Evolutionary conservation across 1,284 basidiomycete genomes (phyloP).

Genomic region (Boletus smithii): DNA sequence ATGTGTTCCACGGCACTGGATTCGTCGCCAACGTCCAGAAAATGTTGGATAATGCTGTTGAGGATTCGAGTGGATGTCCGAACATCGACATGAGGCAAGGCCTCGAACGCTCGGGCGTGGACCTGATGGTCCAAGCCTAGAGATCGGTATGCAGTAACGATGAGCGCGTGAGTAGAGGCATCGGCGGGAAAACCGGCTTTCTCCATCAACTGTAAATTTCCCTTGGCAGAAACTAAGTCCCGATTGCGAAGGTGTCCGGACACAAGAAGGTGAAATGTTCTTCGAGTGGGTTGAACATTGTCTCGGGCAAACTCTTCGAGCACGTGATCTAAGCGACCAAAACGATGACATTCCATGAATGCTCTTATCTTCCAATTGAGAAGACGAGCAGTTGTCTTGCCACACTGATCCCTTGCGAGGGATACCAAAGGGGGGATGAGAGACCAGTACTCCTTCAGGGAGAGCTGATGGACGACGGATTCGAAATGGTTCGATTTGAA

Average conservation of each 20-base stretch:
- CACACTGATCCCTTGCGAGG: constrained; percentile 45
- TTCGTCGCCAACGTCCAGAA: constrained; percentile 55
- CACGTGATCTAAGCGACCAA: constrained; percentile 42
- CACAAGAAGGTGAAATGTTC: constrained; percentile 65
- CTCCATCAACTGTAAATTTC: constrained; percentile 52
- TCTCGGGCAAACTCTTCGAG: constrained; percentile 49
- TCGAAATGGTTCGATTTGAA: constrained; percentile 60
- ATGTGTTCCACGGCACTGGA: constrained; percentile 45
- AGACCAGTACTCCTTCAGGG: constrained; percentile 47
- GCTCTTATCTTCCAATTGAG: constrained; percentile 68
- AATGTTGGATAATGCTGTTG: constrained; percentile 61
- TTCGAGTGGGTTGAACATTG: constrained; percentile 46
- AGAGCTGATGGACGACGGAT: constrained; percentile 46
- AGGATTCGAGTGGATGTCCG: constrained; percentile 47
- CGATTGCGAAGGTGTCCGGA: constrained; percentile 65
- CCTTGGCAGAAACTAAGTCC: constrained; percentile 54
- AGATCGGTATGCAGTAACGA: constrained; percentile 55
- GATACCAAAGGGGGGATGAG: constrained; percentile 45
- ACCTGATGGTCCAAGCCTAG: constrained; percentile 58
- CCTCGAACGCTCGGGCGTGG: constrained; percentile 47
- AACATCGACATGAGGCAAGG: constrained; percentile 41
- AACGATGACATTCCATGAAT: constrained; percentile 51
- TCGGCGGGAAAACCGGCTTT: constrained; percentile 51
- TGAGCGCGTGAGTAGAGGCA: constrained; percentile 54
- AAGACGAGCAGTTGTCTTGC: constrained; percentile 49